phyloP scores from a whole-genome alignment of 495 filamentous ascomycete species.

The Platismatia glauca region DNA sequence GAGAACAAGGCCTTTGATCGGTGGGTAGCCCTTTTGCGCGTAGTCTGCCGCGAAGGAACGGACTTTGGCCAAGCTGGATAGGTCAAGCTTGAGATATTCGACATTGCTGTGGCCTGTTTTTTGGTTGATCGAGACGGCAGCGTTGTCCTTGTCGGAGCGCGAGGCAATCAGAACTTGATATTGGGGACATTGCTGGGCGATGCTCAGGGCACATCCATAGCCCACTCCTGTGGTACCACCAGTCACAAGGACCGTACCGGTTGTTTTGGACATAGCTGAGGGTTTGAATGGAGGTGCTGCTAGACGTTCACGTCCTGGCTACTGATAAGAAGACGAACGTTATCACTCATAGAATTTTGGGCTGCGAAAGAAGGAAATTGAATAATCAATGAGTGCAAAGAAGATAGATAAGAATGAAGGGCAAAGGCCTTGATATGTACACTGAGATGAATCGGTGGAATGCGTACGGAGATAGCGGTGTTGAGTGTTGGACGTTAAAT shows the following conservation, averaged over 20 bases:
- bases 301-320: background rate
- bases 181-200: slow-evolving; percentile 33
- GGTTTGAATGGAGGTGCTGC: background rate
- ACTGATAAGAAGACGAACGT: background rate
- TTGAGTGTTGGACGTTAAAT: background rate
- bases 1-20: slow-evolving; percentile 38
- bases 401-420: background rate
- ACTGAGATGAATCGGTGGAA: background rate
- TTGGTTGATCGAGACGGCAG: slow-evolving; percentile 32
- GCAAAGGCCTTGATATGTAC: background rate
- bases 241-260: slow-evolving; percentile 45
- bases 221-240: slow-evolving; percentile 47
- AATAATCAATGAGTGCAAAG: background rate
- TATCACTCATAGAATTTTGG: background rate
- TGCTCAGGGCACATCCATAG: slow-evolving; percentile 39
- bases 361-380: background rate
- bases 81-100: slow-evolving; percentile 35
- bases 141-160: slow-evolving; percentile 34
- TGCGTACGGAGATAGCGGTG: background rate
- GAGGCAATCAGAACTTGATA: slow-evolving; percentile 33
- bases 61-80: slow-evolving; percentile 34
- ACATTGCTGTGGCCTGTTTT: slow-evolving; percentile 31
- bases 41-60: slow-evolving; percentile 35
- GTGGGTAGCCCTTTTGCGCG: slow-evolving; percentile 31
- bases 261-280: slow-evolving; percentile 20